Evolutionary conservation across 352 stramenopile genomes (phyloP), one percentile per base, ranked within the genome.

Genomic region (Phytophthora europaea): DNA sequence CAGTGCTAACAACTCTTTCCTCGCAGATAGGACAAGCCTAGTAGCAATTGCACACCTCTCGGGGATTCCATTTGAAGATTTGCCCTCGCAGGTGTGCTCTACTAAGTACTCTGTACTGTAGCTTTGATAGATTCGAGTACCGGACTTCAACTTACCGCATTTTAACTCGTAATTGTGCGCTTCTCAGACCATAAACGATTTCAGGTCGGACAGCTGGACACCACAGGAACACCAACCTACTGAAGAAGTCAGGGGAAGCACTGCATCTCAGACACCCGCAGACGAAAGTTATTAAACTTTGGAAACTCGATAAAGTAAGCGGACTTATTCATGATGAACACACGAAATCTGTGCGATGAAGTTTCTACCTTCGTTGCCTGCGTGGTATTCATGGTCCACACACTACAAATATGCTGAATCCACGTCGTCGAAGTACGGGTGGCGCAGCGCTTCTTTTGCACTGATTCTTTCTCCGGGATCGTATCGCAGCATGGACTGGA

Each of bases 371-470:
- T 38, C 15, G 22, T 33, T 64, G 61, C 13, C 26, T 40, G 50
- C 10, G n/a, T 36, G 20, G 43, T 18, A 31, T 18, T 23, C 28
- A n/a, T 45, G 23, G n/a, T 12, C 7, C 13, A 47, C 28, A 23
- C n/a, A 13, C 62, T 90, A 94, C 61, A 93, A 74, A 80, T 80
- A 92, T 58, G 92, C 68, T 8, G 88, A 82, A 76, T 93, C 88
- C 7, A 94, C 76, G 48, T 94, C 87, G 59, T 94, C 87, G 70
- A 96, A 96, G 72, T 85, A 96, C n/a, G 89, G 86, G 70, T 96
- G 89, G 16, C 89, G 89, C 48, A 96, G 66, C 2, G 89, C 89
- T 65, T 94, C 88, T 73, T 96, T 94, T 15, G 89, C 89, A 54
- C 86, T 93, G 67, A 96, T 94, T 68, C 89, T 81, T 43, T 69